A percentile compares a stretch with the other conserved stretches of the same genome.
phyloP scores from a whole-genome alignment of 441 rosid genomes.

The Euphorbia celastroides region DNA sequence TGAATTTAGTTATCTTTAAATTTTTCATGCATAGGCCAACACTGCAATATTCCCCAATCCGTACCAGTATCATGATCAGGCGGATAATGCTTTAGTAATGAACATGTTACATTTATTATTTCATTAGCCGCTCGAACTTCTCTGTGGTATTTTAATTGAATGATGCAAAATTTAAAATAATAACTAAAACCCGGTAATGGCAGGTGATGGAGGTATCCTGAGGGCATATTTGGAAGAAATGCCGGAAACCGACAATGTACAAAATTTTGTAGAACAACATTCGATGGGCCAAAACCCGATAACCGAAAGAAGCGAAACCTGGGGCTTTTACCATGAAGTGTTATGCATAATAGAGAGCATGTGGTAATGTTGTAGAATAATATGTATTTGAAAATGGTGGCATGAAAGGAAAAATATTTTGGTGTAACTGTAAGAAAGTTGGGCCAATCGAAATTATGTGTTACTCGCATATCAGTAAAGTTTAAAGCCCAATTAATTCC shows the following conservation, averaged over 20 bases:
- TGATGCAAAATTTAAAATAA: background rate
- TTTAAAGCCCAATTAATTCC: too few species aligned
- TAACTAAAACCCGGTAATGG: constrained; percentile 10
- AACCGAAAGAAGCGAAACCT: constrained; percentile 38
- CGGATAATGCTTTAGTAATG: constrained; percentile 58
- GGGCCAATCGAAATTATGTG: too few species aligned
- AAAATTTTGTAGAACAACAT: constrained; percentile 48
- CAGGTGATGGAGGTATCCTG: constrained; percentile 66
- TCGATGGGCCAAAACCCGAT: constrained; percentile 73
- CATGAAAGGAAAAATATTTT: too few species aligned
- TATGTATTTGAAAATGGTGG: too few species aligned
- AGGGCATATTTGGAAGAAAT: constrained; percentile 58
- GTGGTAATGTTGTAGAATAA: too few species aligned
- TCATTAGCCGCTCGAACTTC: background rate
- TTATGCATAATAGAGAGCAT: too few species aligned
- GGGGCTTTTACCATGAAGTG: constrained; percentile 56
- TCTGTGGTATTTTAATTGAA: background rate
- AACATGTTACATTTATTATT: background rate
- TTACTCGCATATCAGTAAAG: too few species aligned
- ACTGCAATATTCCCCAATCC: constrained; percentile 77
- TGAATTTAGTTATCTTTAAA: background rate
- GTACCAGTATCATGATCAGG: constrained; percentile 39
- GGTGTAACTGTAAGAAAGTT: too few species aligned
- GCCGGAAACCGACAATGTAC: constrained; percentile 49
- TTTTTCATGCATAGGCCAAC: constrained; percentile 36